Percentiles rank a stretch among this genome's conserved stretches.
Evolutionary conservation across 2,329 filamentous ascomycete genomes (phyloP).

Genomic region (Zarea fungicola): DNA sequence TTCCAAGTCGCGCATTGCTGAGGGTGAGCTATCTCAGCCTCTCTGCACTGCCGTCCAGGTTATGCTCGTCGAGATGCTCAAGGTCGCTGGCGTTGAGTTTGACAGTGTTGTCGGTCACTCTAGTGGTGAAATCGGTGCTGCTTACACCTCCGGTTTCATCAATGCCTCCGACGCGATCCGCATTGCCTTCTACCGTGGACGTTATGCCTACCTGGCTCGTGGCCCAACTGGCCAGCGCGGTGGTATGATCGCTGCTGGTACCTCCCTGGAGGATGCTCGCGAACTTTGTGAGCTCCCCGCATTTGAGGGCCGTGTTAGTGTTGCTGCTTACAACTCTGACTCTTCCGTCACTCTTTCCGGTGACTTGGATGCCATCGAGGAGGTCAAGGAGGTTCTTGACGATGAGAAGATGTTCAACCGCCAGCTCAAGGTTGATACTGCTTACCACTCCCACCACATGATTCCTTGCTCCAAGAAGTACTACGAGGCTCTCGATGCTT

Average conservation of each 20-base stretch:
- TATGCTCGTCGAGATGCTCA: conserved; percentile 23
- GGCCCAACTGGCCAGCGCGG: conserved; percentile 13
- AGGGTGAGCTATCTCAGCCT: conserved; percentile 27
- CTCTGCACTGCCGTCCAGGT: conserved; percentile 27
- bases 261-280: conserved; percentile 17
- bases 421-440: conserved; percentile 18
- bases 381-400: conserved; percentile 16
- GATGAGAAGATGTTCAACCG: conserved; percentile 16
- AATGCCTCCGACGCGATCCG: conserved; percentile 20
- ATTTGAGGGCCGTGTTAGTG: conserved; percentile 18
- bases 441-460: conserved; percentile 16
- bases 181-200: conserved; percentile 20
- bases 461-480: conserved; percentile 13
- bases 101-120: conserved; percentile 41
- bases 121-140: conserved; percentile 45
- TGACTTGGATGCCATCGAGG: conserved; percentile 16
- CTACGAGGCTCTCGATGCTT: conserved; percentile 12
- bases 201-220: conserved; percentile 9
- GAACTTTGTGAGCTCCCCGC: conserved; percentile 15
- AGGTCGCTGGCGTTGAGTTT: conserved; percentile 27
- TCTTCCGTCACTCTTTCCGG: conserved; percentile 20
- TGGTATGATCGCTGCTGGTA: conserved; percentile 20
- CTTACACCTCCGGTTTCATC: conserved; percentile 43
- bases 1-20: conserved; percentile 14
- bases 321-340: conserved; percentile 22